Evolutionary conservation across 352 stramenopile genomes (phyloP).

Genomic region (Phytopythium helicoides): DNA sequence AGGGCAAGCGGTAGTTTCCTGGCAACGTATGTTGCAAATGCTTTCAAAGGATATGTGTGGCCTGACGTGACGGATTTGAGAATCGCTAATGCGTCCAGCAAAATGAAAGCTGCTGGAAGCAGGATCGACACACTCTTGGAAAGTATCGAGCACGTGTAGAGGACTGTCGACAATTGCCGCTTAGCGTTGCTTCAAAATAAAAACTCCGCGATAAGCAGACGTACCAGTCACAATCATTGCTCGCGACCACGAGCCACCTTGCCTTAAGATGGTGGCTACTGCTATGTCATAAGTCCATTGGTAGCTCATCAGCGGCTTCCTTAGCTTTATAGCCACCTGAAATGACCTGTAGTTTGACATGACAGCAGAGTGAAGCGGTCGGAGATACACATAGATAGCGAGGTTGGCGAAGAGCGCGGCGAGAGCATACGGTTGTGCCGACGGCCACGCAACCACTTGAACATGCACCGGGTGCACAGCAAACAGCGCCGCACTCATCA

Average conservation of each 20-base stretch:
- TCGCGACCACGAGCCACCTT: not conserved
- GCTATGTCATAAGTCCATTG: not conserved
- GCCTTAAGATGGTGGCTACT: not conserved
- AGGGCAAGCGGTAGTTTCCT: no score
- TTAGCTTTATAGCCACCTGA: no score
- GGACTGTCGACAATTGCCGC: slow-evolving; percentile 14
- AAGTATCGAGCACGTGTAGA: slow-evolving; percentile 39
- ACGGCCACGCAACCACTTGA: slow-evolving; percentile 70
- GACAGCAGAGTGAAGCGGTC: not conserved
- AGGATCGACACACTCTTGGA: slow-evolving; percentile 59
- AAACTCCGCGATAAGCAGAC: not conserved
- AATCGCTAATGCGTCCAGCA: slow-evolving; percentile 33
- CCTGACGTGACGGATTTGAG: not conserved
- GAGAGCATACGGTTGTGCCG: slow-evolving; percentile 63
- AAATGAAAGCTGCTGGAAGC: slow-evolving; percentile 29
- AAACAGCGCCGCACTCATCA: slow-evolving; percentile 48
- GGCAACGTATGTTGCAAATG: no score
- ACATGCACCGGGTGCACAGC: slow-evolving; percentile 60
- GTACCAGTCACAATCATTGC: slow-evolving; percentile 6
- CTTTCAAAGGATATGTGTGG: no score
- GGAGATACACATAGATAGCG: slow-evolving; percentile 28
- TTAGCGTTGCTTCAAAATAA: slow-evolving; percentile 12
- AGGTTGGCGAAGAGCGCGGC: slow-evolving; percentile 51
- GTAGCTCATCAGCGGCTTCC: no score
- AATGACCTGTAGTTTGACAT: not conserved